Percentiles rank a stretch among this genome's conserved stretches.
Evolutionary conservation across 495 filamentous ascomycete species (phyloP).

Genomic region (Penicillium coffeae): DNA sequence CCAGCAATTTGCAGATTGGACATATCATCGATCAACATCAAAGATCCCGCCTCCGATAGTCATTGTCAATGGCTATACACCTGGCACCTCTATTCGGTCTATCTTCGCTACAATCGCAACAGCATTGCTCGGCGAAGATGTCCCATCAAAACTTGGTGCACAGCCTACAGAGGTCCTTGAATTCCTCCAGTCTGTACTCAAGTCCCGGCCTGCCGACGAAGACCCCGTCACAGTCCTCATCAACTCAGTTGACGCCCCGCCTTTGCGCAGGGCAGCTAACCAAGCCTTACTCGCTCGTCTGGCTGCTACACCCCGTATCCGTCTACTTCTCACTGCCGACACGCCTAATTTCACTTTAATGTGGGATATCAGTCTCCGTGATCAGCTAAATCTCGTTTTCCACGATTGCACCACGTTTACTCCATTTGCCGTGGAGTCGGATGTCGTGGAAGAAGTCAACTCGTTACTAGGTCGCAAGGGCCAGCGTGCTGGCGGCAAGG

Average conservation of each 20-base stretch:
- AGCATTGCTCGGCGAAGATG: constrained; percentile 57
- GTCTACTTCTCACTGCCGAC: constrained; percentile 76
- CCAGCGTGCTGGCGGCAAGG: constrained; percentile 79
- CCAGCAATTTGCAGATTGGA: constrained; percentile 70
- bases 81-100: constrained; percentile 70
- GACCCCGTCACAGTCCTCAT: constrained; percentile 64
- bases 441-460: constrained; percentile 83
- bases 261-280: constrained; percentile 64
- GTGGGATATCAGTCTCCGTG: constrained; percentile 80
- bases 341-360: constrained; percentile 81
- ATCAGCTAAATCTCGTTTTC: constrained; percentile 79
- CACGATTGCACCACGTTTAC: constrained; percentile 92
- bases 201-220: constrained; percentile 34
- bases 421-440: constrained; percentile 64
- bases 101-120: constrained; percentile 69
- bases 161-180: constrained; percentile 64
- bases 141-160: constrained; percentile 53
- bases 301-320: constrained; percentile 67
- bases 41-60: constrained; percentile 58
- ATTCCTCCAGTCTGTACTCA: constrained; percentile 57
- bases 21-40: constrained; percentile 46
- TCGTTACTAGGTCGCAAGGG: constrained; percentile 79
- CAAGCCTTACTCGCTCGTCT: constrained; percentile 75
- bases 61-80: constrained; percentile 83
- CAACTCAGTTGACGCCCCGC: constrained; percentile 77